phyloP scores from a whole-genome alignment of 257 asterid genomes.

The Nicotiana tomentosiformis region DNA sequence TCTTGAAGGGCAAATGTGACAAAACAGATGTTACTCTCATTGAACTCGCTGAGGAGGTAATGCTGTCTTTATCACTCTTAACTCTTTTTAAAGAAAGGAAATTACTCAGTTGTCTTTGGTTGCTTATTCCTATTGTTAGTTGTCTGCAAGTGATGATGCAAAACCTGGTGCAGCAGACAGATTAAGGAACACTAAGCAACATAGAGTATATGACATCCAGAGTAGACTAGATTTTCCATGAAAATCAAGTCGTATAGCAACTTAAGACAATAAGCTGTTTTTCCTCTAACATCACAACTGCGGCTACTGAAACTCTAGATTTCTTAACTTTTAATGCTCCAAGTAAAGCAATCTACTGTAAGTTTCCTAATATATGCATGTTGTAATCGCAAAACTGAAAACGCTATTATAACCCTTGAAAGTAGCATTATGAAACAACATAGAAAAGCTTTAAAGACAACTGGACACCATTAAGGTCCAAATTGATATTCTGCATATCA shows the following conservation, averaged over 20 bases:
- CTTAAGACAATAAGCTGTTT: neutral
- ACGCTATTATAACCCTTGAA: neutral
- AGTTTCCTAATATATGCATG: neutral
- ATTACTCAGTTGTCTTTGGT: neutral
- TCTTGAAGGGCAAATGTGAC: slow-evolving; percentile 75
- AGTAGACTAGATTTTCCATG: neutral
- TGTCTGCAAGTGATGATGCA: neutral
- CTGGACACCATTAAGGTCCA: neutral
- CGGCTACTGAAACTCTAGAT: neutral
- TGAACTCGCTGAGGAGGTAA: slow-evolving; percentile 92
- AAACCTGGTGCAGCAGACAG: neutral
- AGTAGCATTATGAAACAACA: neutral
- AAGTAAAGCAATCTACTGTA: neutral
- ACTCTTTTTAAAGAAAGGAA: neutral
- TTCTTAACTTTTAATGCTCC: neutral
- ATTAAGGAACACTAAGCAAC: neutral
- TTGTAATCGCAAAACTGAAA: neutral
- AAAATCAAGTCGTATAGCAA: neutral
- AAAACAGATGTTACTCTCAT: slow-evolving; percentile 80
- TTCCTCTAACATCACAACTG: neutral
- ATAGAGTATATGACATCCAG: neutral
- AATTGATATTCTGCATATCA: neutral
- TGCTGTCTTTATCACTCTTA: neutral
- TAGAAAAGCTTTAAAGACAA: neutral
- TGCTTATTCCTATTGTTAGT: slow-evolving; percentile 2